Base-by-base conservation (phyloP, 2,329 filamentous ascomycete genomes). In the Penicillium sp. region DNA sequence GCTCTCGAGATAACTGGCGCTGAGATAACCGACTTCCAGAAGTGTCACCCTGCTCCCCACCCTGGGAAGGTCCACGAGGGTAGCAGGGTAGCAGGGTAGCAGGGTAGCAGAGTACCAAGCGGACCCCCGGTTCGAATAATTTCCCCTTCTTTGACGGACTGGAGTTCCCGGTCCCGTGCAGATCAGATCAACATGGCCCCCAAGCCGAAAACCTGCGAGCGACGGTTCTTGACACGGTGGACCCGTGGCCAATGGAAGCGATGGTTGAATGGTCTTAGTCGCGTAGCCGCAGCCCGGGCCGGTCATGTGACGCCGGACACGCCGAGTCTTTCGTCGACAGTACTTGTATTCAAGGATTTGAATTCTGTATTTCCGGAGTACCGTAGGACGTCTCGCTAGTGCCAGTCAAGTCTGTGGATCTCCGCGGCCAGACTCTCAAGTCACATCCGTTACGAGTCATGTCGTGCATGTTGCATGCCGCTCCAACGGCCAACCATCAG, bases 101-200 rank as follows among this genome's bases (percentile, higher is more conserved):
- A 38, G 16, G 33, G 33, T 36, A 36, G 33, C n/a, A 35, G 31
- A 33, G 30, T 33, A 33, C n/a, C 10, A 30, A n/a, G n/a, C 28
- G 11, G 16, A 10, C 31, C 42, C 27, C 25, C 30, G 33, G 42
- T 36, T 28, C 18, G 13, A 28, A 20, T 33, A 22, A 36, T 38
- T 43, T 28, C 31, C 4, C 20, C 20, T 48, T 40, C 51, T 16
- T 46, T 50, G 24, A 48, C 52, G 48, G 48, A 35, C 53, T 53
- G 52, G 46, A 54, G 50, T 48, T 57, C 55, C 55, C 59, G 53
- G 50, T 54, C 55, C 57, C 50, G 57, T 62, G 58, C 57, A 63
- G 60, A 63, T 63, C 58, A 48, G 58, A 60, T 63, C 58, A 61
- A 54, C 55, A 51, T 49, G 54, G 45, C 49, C 49, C 44, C 54